Percentiles rank a stretch among this genome's conserved stretches.
Evolutionary conservation across 2,329 filamentous ascomycete genomes (phyloP).

Genomic region (Balansia obtecta): DNA sequence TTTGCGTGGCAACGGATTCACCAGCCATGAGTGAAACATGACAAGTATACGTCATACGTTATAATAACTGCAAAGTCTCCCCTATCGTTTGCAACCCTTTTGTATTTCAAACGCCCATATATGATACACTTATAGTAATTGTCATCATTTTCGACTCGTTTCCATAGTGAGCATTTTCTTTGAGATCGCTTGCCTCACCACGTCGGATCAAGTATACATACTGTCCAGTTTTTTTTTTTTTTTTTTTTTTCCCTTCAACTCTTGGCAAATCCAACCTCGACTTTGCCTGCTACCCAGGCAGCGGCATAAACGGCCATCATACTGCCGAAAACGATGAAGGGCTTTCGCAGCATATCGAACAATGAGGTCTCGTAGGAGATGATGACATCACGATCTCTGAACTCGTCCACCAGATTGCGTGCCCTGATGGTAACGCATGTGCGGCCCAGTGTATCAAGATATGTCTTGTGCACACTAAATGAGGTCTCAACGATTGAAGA

Average conservation of each 20-base stretch:
- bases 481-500: constrained; percentile 45
- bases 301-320: constrained; percentile 61
- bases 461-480: constrained; percentile 65
- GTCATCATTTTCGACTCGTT: background rate
- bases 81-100: constrained; percentile 8
- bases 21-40: background rate
- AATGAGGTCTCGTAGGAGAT: constrained; percentile 81
- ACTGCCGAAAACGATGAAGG: constrained; percentile 65
- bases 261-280: constrained; percentile 66
- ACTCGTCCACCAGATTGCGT: constrained; percentile 80
- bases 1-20: background rate
- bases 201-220: background rate
- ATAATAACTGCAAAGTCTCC: background rate
- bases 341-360: constrained; percentile 68
- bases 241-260: constrained; percentile 18
- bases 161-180: background rate
- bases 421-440: constrained; percentile 71
- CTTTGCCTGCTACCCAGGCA: constrained; percentile 61
- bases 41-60: background rate
- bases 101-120: constrained; percentile 8
- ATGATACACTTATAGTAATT: constrained; percentile 9
- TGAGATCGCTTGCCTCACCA: background rate
- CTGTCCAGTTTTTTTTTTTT: background rate
- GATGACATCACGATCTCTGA: constrained; percentile 69
- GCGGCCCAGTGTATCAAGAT: constrained; percentile 85